Conservation (phyloP, 176 grass and related monocot species). For the Lolium rigidum region DNA sequence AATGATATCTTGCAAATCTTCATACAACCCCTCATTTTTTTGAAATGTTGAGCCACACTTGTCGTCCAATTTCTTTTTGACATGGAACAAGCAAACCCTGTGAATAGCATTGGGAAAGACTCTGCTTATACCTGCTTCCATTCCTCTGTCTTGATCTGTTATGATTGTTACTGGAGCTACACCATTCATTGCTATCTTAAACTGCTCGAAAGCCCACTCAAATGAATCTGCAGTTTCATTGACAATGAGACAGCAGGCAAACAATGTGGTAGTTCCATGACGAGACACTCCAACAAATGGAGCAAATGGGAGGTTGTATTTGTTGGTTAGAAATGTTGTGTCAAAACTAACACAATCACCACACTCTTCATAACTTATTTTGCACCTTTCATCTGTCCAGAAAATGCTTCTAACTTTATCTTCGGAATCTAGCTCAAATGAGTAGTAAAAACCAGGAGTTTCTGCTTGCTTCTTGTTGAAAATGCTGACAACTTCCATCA, state of each 20-base stretch:
- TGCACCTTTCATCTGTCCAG: background rate
- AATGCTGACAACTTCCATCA: background rate
- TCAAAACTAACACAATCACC: background rate
- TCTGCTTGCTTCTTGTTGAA: background rate
- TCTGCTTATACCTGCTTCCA: background rate
- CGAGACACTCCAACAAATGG: background rate
- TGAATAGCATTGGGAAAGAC: background rate
- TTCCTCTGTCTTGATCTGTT: background rate
- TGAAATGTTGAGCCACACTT: background rate
- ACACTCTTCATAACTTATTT: background rate
- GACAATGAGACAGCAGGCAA: background rate
- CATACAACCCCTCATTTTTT: background rate
- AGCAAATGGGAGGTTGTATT: background rate
- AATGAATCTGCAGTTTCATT: background rate
- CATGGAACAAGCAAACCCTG: background rate
- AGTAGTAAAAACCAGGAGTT: background rate
- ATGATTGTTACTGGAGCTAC: background rate
- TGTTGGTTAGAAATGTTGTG: background rate
- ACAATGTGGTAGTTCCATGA: background rate
- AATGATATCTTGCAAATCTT: background rate
- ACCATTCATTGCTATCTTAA: background rate
- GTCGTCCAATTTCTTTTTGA: background rate
- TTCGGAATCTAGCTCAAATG: background rate
- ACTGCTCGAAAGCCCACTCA: background rate
- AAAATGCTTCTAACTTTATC: background rate